A percentile compares a stretch with the other conserved stretches of the same genome.
Evolutionary conservation across 192 early-diverging fungal species (phyloP).

Genomic region (Dissophora ornata): DNA sequence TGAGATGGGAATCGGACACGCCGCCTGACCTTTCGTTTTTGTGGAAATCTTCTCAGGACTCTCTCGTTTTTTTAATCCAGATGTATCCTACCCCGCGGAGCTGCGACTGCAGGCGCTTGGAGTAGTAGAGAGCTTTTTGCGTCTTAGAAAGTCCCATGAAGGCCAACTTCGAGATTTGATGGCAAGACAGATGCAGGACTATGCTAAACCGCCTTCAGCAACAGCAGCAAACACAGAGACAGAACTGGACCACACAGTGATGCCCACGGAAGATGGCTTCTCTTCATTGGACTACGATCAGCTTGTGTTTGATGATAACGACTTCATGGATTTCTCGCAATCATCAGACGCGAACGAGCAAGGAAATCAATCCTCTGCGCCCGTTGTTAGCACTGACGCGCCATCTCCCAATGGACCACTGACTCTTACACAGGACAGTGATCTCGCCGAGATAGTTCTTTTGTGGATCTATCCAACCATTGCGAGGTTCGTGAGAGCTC

Average conservation of each 20-base stretch:
- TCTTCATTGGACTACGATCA: conserved; percentile 30
- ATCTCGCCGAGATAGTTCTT: background rate
- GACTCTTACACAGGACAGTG: conserved; percentile 8
- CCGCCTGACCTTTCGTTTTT: too few relatives aligned
- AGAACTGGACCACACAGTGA: background rate
- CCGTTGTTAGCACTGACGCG: background rate
- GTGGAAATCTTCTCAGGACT: conserved; percentile 23
- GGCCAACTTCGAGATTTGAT: background rate
- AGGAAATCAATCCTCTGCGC: background rate
- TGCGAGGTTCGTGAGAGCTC: conserved; percentile 5
- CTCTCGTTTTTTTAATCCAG: conserved; percentile 11
- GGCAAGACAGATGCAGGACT: background rate
- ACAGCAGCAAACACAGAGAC: background rate
- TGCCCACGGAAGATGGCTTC: conserved; percentile 15
- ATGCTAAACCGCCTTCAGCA: too few relatives aligned
- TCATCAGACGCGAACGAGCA: background rate
- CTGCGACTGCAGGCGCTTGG: conserved; percentile 14
- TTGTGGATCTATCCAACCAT: conserved; percentile 39
- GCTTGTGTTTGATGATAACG: conserved; percentile 15
- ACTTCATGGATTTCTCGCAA: conserved; percentile 9
- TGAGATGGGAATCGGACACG: too few relatives aligned
- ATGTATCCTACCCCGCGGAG: conserved; percentile 1
- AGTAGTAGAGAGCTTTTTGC: conserved; percentile 22
- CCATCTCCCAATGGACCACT: background rate
- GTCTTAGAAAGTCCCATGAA: background rate